Base-by-base conservation (phyloP, 1,284 basidiomycete genomes). In the Sporisorium iseilematis-ciliati region DNA sequence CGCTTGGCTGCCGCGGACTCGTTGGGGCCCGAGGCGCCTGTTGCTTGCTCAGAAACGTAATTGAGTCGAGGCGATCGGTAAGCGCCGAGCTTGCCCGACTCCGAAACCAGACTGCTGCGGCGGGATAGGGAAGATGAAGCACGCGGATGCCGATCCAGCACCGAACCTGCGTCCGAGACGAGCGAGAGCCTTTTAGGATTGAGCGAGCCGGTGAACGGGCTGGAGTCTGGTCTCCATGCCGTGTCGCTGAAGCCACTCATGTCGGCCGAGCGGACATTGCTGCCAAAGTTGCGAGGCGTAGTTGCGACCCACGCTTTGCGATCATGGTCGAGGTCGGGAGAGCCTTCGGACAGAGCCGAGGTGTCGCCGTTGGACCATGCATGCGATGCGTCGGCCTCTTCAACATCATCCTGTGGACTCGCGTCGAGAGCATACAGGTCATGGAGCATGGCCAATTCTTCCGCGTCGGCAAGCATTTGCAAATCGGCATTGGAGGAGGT, bases 361-460 rank as follows among this genome's bases (percentile, higher is more conserved):
- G 53, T 52, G 26, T 75, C 72, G 25, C 38, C 63, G 10, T 51
- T 50, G 20, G 57, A 41, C 71, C 71, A 74, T 2, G 61, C 62
- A 18, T 55, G 42, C 29, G 65, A 60, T 7, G 35, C 52, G 14
- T 68, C 77, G 18, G 48, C 51, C 7, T 75, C 65, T 21, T 61
- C 52, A 18, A 49, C 23, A 3, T 65, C 68, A 12, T 61, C 67
- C 38, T 48, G 45, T 8, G 61, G n/a, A n/a, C 20, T 18, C 14
- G 21, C 52, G 10, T 79, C 73, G 2, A 82, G 57, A 14, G 75
- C 65, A 42, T 82, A 80, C 64, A 82, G 70, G 6, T 81, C 79
- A 16, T 68, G 49, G 16, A 83, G 65, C 55, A 78, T 20, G 8
- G 49, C 64, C 21, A 83, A 49, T 49, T 82, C 82, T 26, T 78